A percentile compares a stretch with the other conserved stretches of the same genome.
These are phyloP conservation scores for Arthrobotrys iridis DNA, from an alignment of 2,329 filamentous ascomycete species.

Conservation along the genomic window DNA sequence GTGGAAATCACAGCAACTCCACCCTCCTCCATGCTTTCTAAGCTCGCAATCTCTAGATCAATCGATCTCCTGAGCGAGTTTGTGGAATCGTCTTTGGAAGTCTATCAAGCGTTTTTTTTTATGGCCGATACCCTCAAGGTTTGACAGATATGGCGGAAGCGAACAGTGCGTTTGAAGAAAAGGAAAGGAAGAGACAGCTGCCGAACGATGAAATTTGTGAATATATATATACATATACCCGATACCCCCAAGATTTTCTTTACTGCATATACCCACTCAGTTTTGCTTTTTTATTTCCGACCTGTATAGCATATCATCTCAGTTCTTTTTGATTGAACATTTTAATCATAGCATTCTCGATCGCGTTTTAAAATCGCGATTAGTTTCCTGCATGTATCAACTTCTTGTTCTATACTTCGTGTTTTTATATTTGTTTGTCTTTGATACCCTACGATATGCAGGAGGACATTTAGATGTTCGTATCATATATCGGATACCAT, in stretches of 20 bases:
- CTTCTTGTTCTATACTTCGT: conserved; percentile 1
- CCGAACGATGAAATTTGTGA: conserved; percentile 5
- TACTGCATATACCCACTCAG: conserved; percentile 35
- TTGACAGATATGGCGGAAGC: conserved; percentile 1
- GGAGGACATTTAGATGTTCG: conserved; percentile 20
- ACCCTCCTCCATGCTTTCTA: conserved; percentile 25
- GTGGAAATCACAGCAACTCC: conserved; percentile 55
- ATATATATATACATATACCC: conserved; percentile 19
- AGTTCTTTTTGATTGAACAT: neutral
- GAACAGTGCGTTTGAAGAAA: neutral
- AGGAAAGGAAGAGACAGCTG: neutral
- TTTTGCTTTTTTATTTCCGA: neutral
- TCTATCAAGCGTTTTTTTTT: conserved; percentile 20
- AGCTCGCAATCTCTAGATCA: conserved; percentile 13
- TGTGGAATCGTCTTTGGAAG: neutral
- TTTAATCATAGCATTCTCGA: conserved; percentile 26
- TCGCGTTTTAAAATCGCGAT: conserved; percentile 24
- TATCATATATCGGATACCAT: conserved; percentile 28
- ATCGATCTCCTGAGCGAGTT: conserved; percentile 4
- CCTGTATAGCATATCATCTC: conserved; percentile 19
- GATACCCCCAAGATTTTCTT: conserved; percentile 29
- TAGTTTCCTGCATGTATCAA: conserved; percentile 3
- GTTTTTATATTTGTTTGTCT: conserved; percentile 1
- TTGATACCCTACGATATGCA: conserved; percentile 36
- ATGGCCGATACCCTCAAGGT: conserved; percentile 26